A percentile compares a stretch with the other conserved stretches of the same genome.
These are phyloP conservation scores for Artemisia annua DNA, from an alignment of 129 eudicot species.

Conservation along the genomic window DNA sequence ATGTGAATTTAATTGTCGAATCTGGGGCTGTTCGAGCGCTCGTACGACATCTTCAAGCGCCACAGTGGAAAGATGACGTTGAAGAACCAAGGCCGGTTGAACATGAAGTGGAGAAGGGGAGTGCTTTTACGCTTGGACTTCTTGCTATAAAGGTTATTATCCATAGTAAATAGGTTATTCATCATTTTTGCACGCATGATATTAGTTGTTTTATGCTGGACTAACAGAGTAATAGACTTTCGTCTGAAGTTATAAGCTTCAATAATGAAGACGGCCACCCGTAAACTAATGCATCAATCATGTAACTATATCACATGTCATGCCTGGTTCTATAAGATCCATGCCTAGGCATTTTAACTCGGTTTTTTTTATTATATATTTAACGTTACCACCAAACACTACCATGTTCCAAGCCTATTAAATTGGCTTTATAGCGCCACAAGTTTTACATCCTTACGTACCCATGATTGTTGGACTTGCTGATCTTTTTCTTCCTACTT, in stretches of 20 bases:
- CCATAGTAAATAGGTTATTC: slow-evolving; percentile 1
- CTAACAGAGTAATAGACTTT: not conserved
- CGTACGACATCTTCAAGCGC: slow-evolving; percentile 55
- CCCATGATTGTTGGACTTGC: not conserved
- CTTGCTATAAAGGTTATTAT: slow-evolving; percentile 58
- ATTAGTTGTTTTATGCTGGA: slow-evolving; percentile 19
- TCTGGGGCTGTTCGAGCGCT: slow-evolving; percentile 56
- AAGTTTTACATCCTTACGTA: not conserved
- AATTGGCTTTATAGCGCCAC: not conserved
- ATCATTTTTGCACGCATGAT: slow-evolving; percentile 7
- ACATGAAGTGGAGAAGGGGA: slow-evolving; percentile 66
- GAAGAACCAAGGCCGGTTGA: slow-evolving; percentile 37
- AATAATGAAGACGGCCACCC: slow-evolving; percentile 12
- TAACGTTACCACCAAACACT: not conserved
- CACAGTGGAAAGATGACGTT: slow-evolving; percentile 34
- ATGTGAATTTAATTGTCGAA: slow-evolving; percentile 56
- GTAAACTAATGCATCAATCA: slow-evolving; percentile 9
- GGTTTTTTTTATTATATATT: not conserved
- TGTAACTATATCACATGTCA: not conserved
- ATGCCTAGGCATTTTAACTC: not conserved
- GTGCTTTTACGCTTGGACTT: slow-evolving; percentile 66
- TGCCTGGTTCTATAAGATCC: slow-evolving; percentile 2
- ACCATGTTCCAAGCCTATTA: not conserved
- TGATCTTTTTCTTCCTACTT: slow-evolving; percentile 9
- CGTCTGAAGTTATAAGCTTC: not conserved